phyloP scores from a whole-genome alignment of 2,329 filamentous ascomycete species.

The Nannizzia gypsea region DNA sequence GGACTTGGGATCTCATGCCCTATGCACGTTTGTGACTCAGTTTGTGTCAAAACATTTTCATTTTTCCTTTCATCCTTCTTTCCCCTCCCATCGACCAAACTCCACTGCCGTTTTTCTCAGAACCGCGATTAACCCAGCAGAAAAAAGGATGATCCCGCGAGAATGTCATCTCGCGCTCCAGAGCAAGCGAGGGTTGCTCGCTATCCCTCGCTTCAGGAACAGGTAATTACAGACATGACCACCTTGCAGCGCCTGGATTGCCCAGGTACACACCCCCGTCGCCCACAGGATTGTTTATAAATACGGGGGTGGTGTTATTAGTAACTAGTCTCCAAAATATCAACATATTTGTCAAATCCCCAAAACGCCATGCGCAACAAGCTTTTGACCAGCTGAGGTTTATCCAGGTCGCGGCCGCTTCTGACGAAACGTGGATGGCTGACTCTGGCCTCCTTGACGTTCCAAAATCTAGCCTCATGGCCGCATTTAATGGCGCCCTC shows the following conservation, averaged over 20 bases:
- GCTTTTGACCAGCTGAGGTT: conserved; percentile 5
- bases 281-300: background rate
- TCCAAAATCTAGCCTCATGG: background rate
- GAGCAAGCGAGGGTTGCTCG: background rate
- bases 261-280: background rate
- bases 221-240: background rate
- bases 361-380: conserved; percentile 4
- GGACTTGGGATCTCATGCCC: background rate
- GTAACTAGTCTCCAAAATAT: background rate
- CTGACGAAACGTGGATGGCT: background rate
- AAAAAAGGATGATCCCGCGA: background rate
- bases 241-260: background rate
- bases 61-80: conserved; percentile 2
- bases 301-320: background rate
- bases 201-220: background rate
- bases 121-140: background rate
- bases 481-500: background rate
- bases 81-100: background rate
- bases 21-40: conserved; percentile 3
- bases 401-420: conserved; percentile 2
- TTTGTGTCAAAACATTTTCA: conserved; percentile 1
- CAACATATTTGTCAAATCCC: background rate
- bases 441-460: background rate
- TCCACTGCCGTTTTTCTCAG: background rate
- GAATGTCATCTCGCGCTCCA: background rate